A percentile compares a stretch with the other conserved stretches of the same genome.
Conservation (phyloP, 2,329 filamentous ascomycete species). For the Neofusicoccum laricinum region DNA sequence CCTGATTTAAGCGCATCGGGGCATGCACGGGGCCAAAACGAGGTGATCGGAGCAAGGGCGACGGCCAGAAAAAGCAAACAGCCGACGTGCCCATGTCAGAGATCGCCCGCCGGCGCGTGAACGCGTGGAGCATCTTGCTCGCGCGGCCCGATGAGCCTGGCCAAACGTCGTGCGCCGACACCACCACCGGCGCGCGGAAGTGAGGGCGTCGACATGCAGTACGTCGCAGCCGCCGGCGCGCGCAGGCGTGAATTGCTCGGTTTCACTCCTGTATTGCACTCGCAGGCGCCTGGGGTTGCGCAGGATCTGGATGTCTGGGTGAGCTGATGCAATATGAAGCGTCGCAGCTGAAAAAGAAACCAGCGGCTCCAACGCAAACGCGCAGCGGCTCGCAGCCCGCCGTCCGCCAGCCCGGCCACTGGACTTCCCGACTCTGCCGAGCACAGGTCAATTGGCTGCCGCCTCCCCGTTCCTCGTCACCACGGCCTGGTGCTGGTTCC, state of each 20-base stretch:
- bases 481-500: background rate
- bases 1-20: background rate
- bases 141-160: background rate
- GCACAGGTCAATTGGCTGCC: background rate
- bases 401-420: background rate
- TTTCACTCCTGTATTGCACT: background rate
- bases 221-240: background rate
- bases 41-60: slow-evolving; percentile 9
- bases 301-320: slow-evolving; percentile 3
- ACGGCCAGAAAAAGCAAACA: background rate
- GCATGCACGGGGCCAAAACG: background rate
- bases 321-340: background rate
- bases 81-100: background rate
- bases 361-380: background rate
- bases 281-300: background rate
- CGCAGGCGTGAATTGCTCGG: background rate
- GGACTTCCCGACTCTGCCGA: background rate
- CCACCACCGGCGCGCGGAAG: background rate
- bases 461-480: background rate
- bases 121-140: background rate
- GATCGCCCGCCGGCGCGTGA: slow-evolving; percentile 4
- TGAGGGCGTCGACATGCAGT: background rate
- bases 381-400: background rate
- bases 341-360: background rate
- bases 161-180: background rate